Evolutionary conservation across 1,284 basidiomycete species (phyloP), one percentile per base, ranked within the genome.

Genomic region (Phylloporus sp.): DNA sequence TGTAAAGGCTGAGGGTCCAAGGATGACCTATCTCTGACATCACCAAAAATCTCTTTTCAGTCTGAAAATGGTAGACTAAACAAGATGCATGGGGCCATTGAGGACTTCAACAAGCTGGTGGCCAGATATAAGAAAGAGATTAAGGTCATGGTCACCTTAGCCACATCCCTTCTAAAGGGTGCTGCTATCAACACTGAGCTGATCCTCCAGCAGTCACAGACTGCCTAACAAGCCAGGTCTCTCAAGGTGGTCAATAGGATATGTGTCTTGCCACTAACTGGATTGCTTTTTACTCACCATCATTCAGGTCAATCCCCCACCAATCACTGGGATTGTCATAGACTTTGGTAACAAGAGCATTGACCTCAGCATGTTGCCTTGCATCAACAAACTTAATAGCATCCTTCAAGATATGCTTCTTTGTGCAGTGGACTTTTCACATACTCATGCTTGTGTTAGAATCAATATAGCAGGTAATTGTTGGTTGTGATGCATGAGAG

Each of bases 321-420:
- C 97, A 64, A 81, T 98, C 64, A 96, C 95, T 65, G 97, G 97
- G 62, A 81, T 98, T 66, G 84, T 98, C 63, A 92, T 99, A 61
- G 97, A 99, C 82, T 96, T 99, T 77, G 98, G 95, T 70, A 97
- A 98, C 84, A 96, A 96, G 85, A 96, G 94, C 62, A 93, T 98
- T 72, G 98, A 99, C 81, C 86, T 98, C 68, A 95, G 93, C 72
- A 96, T 98, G 60, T 90, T 91, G 59, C 94, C 92, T 65, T 92
- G 94, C 65, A 95, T 99, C 74, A 97, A 91, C 79, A 96, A 96
- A 82, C 88, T 98, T 77, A 98, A 98, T 86, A 86, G 87, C 70
- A 86, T 94, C 73, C 85, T 98, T 60, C 85, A 91, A 75, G 88
- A 94, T 93, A 78, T 66, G 85, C 61, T 54, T 68, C 37, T 32